Conservation (phyloP, 2,329 filamentous ascomycete species). For the Cytospora piceae region DNA sequence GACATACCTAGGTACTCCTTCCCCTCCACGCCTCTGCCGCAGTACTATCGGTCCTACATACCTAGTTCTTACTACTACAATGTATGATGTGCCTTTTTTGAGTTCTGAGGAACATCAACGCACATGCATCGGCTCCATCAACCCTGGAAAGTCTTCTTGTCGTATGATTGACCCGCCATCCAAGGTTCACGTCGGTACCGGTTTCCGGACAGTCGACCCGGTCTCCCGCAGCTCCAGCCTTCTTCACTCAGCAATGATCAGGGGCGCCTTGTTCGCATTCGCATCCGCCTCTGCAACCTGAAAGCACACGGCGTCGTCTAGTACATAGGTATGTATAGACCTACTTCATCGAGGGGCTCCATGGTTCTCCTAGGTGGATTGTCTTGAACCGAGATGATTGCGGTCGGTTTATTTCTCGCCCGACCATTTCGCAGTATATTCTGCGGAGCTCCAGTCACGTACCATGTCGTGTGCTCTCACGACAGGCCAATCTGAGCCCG, state of each 20-base stretch:
- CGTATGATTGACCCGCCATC: background rate
- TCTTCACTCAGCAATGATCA: background rate
- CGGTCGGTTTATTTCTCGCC: background rate
- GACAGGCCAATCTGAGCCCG: background rate
- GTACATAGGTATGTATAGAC: too few species aligned
- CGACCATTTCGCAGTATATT: background rate
- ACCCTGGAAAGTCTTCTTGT: background rate
- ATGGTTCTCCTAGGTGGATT: background rate
- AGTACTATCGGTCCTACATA: background rate
- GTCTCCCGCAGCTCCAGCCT: background rate
- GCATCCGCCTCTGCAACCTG: background rate
- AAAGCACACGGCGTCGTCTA: background rate
- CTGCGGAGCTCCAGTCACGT: background rate
- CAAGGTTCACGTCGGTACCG: background rate
- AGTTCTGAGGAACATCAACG: background rate
- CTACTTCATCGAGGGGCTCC: background rate
- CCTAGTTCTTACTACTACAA: background rate
- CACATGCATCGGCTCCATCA: background rate
- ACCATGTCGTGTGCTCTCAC: background rate
- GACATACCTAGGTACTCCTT: background rate
- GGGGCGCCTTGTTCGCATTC: background rate
- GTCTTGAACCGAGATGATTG: background rate
- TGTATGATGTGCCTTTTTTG: background rate
- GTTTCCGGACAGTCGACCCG: slow-evolving; percentile 1
- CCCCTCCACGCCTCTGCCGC: background rate